Base-by-base conservation (phyloP, 177 flowering plant species). In the Vitis hybrid region DNA sequence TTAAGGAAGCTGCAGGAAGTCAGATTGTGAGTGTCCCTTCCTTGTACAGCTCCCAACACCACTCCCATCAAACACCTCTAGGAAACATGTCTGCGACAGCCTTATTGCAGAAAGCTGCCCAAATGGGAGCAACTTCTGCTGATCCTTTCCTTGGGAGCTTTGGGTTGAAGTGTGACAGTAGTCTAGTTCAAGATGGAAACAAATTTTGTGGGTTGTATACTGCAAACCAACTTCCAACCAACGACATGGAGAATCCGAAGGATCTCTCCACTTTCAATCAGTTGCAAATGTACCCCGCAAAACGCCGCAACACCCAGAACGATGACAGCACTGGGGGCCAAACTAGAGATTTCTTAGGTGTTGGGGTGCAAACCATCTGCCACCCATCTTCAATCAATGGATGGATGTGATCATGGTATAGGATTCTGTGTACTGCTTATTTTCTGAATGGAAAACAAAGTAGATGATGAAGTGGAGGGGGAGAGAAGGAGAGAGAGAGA, bases 341-440 rank as follows among this genome's bases (percentile, higher is more conserved):
- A 74, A 94, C 98, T 10, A 85, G 98, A 78, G 97, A 94, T 70
- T 94, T 94, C 76, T 77, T 94, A 50, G 98, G 98, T 27, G 96
- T 91, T 75, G 94, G 97, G 10, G 84, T 82, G 13, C 87, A 81
- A 73, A 58, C 87, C 48, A 76, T 84, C 13, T 85, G 88, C 70
- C 84, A 75, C 51, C 83, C 97, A 13, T 71, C 96, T 58, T 83
- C 94, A 41, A 82, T 87, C 76, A 86, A 85, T 74, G 93, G 90
- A 63, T 90, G 95, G 95, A 87, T 87, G 63, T 90, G 86, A 88
- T 66, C 63, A 49, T 12, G 59, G 32, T 24, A 24, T 24, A 24
- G 27, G 27, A 24, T 24, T 24, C 27, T 24, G 27, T 24, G 27
- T 24, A 24, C 27, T 24, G 27, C 27, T 24, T 24, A 24, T 24